A percentile compares a stretch with the other conserved stretches of the same genome.
phyloP scores from a whole-genome alignment of 2,329 filamentous ascomycete species.

The Capronia coronata region DNA sequence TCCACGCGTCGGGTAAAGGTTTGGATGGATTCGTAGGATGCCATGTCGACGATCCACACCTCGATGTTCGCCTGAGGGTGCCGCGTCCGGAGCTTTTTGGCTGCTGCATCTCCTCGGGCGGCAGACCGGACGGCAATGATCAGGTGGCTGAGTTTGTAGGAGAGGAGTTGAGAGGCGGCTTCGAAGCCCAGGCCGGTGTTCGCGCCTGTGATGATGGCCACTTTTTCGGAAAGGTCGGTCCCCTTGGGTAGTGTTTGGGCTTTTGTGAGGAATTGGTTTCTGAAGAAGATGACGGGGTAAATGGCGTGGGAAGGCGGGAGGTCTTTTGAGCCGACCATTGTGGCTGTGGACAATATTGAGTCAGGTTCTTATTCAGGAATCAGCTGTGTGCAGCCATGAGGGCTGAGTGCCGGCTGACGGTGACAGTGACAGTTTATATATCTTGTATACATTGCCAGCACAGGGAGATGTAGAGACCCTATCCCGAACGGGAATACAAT shows the following conservation, averaged over 20 bases:
- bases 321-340: slow-evolving; percentile 29
- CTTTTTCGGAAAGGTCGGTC: slow-evolving; percentile 33
- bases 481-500: no score
- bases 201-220: slow-evolving; percentile 46
- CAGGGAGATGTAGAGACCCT: no score
- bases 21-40: slow-evolving; percentile 41
- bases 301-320: slow-evolving; percentile 21
- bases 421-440: no score
- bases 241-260: slow-evolving; percentile 15
- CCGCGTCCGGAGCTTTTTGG: slow-evolving; percentile 31
- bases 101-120: slow-evolving; percentile 41
- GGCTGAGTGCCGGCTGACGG: no score
- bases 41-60: slow-evolving; percentile 49
- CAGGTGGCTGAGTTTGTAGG: slow-evolving; percentile 38
- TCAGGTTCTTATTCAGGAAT: no score
- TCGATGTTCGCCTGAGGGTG: slow-evolving; percentile 39
- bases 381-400: no score
- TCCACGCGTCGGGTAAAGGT: slow-evolving; percentile 37
- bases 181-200: slow-evolving; percentile 48
- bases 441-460: no score
- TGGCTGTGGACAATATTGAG: no score
- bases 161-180: slow-evolving; percentile 38
- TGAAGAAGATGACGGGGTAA: slow-evolving; percentile 23
- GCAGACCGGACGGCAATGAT: slow-evolving; percentile 45
- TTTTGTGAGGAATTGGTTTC: slow-evolving; percentile 26